phyloP scores from a whole-genome alignment of 768 basidiomycete species.

The Termitomyces sp. region DNA sequence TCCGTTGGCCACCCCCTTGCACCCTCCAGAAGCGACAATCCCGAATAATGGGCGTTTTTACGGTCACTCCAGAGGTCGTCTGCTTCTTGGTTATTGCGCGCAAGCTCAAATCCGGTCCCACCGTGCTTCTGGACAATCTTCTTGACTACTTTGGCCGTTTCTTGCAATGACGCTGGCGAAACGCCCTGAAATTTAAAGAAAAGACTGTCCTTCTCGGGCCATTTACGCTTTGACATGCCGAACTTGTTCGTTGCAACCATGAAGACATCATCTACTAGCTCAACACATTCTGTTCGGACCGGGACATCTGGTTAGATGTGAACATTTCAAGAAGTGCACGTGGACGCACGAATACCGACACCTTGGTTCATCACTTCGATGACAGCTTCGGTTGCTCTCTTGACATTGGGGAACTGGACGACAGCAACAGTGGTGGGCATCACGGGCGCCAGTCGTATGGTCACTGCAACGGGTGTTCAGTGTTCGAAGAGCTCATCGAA shows the following conservation, averaged over 20 bases:
- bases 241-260: constrained; percentile 60
- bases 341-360: constrained; percentile 66
- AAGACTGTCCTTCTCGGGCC: constrained; percentile 63
- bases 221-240: constrained; percentile 51
- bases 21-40: constrained; percentile 54
- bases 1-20: constrained; percentile 67
- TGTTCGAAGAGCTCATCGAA: not conserved
- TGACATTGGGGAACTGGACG: constrained; percentile 76
- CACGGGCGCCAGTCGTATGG: constrained; percentile 76
- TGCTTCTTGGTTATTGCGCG: constrained; percentile 61
- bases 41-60: constrained; percentile 61
- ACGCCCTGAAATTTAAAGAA: constrained; percentile 89
- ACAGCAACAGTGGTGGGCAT: constrained; percentile 82
- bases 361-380: constrained; percentile 70
- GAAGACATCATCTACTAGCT: constrained; percentile 71
- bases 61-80: constrained; percentile 70
- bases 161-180: constrained; percentile 51
- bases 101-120: constrained; percentile 64
- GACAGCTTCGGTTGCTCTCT: constrained; percentile 70
- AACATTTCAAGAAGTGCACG: not conserved
- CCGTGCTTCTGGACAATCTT: constrained; percentile 61
- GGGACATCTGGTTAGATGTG: not conserved
- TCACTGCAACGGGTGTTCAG: constrained; percentile 41
- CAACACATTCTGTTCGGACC: constrained; percentile 66
- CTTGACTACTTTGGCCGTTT: constrained; percentile 58